Evolutionary conservation across 352 stramenopile species (phyloP).

Genomic region (Globisporangium recalcitrans): DNA sequence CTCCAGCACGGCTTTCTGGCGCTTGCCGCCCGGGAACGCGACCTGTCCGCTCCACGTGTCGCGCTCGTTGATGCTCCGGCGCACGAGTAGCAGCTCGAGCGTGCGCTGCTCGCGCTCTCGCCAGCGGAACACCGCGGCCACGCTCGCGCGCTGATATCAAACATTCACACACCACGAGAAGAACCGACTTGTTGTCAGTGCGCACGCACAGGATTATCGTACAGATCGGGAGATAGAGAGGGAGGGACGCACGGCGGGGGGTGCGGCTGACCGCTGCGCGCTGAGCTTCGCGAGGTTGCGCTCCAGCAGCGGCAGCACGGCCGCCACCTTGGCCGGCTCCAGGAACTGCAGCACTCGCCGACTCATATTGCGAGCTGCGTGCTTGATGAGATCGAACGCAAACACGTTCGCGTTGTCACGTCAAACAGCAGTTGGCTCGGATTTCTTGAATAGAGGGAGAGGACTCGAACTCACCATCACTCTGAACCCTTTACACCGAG

Average conservation of each 20-base stretch:
- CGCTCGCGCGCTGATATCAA: slow-evolving; percentile 46
- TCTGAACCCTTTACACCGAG: no score
- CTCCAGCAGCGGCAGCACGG: slow-evolving; percentile 49
- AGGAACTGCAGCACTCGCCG: slow-evolving; percentile 28
- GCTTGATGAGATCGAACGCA: no score
- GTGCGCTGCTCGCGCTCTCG: slow-evolving; percentile 55
- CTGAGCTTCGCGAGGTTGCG: slow-evolving; percentile 43
- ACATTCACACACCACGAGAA: not conserved
- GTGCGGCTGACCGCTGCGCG: slow-evolving; percentile 20
- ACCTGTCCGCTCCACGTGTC: slow-evolving; percentile 83
- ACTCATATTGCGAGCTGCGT: slow-evolving; percentile 1
- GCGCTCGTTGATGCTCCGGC: slow-evolving; percentile 61
- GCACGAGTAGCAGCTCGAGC: slow-evolving; percentile 74
- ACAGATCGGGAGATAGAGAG: not conserved
- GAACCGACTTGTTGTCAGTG: not conserved
- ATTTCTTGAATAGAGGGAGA: no score
- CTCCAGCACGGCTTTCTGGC: slow-evolving; percentile 33
- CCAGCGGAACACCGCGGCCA: slow-evolving; percentile 79
- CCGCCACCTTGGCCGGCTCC: slow-evolving; percentile 34
- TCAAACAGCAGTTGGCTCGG: no score
- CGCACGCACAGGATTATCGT: no score
- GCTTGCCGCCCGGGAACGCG: slow-evolving; percentile 68
- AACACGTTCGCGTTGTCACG: no score
- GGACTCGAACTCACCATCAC: no score
- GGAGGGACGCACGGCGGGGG: slow-evolving; percentile 26